Evolutionary conservation across 257 asterid species (phyloP), one percentile per base, ranked within the genome.

Genomic region (Haberlea rhodopensis): DNA sequence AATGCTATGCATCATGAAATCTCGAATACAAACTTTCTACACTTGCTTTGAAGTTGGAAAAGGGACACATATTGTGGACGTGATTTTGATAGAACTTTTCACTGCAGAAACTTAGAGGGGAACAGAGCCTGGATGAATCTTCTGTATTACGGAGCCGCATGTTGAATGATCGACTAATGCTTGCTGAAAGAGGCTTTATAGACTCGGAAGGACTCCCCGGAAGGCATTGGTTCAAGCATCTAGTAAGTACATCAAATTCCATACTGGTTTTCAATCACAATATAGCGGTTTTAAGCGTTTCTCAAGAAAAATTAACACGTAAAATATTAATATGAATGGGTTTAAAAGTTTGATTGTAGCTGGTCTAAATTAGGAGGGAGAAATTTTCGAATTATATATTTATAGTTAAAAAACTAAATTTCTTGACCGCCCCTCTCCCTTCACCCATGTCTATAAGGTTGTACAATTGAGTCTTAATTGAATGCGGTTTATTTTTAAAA

Each of bases 151-250:
- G 83, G 78, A 76, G 76, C 61, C 86, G 96, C 32, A 71, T 67
- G 60, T 63, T 92, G 28, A 92, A 92, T 52, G 97, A 92, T 73
- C 84, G 88, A 40, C 72, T 92, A 27, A 87, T 92, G 83, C 78
- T 81, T 49, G 76, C 95, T 24, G 99, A 92, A 72, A 82, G 95
- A 82, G 99, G 95, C 53, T 92, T 92, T 82, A 71, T 87, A 76
- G 96, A 87, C 71, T 25, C 78, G 0, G 94, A 85, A 51, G 98
- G 97, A 24, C 90, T 87, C 29, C 75, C 66, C 1, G 90, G 89
- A 73, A 79, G 79, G 65, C 78, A 62, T 72, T 89, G 97, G 96
- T 92, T 85, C 76, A 92, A 80, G 82, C 99, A 92, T 82, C 86
- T 92, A 2, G 98, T 92, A 81, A 78, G 85, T 68, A 23, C 31